Conservation (phyloP, 1,284 basidiomycete genomes). For the Amylostereum chailletii region DNA sequence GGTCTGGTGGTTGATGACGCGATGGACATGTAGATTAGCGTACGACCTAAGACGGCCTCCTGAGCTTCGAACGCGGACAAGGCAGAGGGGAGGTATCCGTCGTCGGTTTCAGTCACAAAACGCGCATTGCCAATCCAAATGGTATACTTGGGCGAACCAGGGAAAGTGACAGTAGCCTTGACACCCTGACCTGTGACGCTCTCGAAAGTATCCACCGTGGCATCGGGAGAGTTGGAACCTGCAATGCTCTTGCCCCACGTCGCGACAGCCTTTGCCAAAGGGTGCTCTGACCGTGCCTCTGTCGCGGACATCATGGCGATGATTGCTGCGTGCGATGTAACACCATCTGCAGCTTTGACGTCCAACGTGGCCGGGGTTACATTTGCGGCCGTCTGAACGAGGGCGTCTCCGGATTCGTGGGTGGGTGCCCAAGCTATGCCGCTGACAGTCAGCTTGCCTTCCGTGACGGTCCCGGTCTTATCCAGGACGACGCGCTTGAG, state of each 20-base stretch:
- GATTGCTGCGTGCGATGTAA: slow-evolving; percentile 53
- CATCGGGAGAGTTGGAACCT: slow-evolving; percentile 27
- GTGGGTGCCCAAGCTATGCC: slow-evolving; percentile 70
- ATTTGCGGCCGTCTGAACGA: slow-evolving; percentile 17
- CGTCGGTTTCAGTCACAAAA: slow-evolving; percentile 53
- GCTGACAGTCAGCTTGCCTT: slow-evolving; percentile 74
- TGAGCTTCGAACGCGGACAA: slow-evolving; percentile 56
- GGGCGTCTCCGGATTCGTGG: slow-evolving; percentile 31
- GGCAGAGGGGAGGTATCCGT: slow-evolving; percentile 43
- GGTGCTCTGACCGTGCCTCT: slow-evolving; percentile 92
- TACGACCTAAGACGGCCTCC: slow-evolving; percentile 69
- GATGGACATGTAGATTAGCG: slow-evolving; percentile 79
- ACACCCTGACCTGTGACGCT: slow-evolving; percentile 88
- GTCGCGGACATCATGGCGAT: slow-evolving; percentile 79
- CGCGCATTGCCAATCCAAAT: slow-evolving; percentile 70
- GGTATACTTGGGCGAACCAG: slow-evolving; percentile 30
- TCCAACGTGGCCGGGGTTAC: slow-evolving; percentile 32
- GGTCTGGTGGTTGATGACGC: slow-evolving; percentile 21
- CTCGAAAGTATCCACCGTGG: slow-evolving; percentile 64
- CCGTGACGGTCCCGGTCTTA: slow-evolving; percentile 97
- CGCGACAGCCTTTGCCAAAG: slow-evolving; percentile 88
- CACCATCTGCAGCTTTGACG: slow-evolving; percentile 49
- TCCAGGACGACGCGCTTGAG: slow-evolving; percentile 85
- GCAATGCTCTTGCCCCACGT: slow-evolving; percentile 69
- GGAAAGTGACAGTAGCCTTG: slow-evolving; percentile 52